Evolutionary conservation across 768 basidiomycete species (phyloP), one percentile per base, ranked within the genome.

Genomic region (Zangia roseola): DNA sequence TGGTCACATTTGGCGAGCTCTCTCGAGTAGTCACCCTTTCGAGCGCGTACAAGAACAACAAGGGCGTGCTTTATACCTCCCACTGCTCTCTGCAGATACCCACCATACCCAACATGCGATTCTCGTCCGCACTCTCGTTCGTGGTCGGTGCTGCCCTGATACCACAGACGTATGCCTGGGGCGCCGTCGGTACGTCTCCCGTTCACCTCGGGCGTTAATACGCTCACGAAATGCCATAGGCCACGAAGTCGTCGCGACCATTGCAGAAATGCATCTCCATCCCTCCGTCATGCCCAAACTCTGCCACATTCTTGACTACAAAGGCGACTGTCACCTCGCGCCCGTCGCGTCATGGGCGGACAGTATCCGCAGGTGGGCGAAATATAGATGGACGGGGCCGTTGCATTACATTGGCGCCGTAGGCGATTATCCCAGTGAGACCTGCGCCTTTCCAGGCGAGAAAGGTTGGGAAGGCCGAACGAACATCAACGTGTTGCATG

Each of bases 341-440:
- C 76, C 85, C 13, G 75, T 95, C 40, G 86, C 95, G 0, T 70
- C 88, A 0, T 99, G 95, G 95, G 93, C 95, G 0, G 94, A 97
- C 70, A 71, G 71, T 36, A 66, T 85, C 39, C 80, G 84, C 42
- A 72, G 63, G 55, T 59, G 51, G 21, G 55, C 68, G 8, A 73
- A 71, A 57, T 84, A 83, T 73, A 77, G 80, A 25, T 91, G 86
- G 86, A 88, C 87, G 6, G 82, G 76, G 0, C 65, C 84, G 0
- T 63, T 91, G 57, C 90, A 93, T 69, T 94, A 90, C 65, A 72
- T 91, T 37, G 82, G 82, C 43, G 84, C 85, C 1, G 58, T 79
- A 4, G 84, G 78, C 48, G 94, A 98, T 67, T 75, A 88, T 58
- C 95, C 95, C 0, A 74, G 83, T 1, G 71, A 85, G 40, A 74